phyloP scores from a whole-genome alignment of 2,329 filamentous ascomycete genomes.

The Fusarium nematophilum region DNA sequence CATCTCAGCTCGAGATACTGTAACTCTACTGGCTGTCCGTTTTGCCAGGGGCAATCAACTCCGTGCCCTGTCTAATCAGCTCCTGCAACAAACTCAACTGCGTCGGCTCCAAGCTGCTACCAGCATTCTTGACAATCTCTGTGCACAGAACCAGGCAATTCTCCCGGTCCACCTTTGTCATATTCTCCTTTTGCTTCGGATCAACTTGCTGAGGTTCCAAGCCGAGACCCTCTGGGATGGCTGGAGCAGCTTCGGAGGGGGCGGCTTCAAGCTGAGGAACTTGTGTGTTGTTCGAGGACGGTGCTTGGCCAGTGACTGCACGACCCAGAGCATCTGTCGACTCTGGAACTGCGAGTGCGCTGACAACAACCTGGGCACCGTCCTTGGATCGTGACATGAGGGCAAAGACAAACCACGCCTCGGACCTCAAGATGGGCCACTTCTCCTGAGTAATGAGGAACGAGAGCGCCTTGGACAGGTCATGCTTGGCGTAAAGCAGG shows the following conservation, averaged over 20 bases:
- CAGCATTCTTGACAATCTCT: slow-evolving; percentile 62
- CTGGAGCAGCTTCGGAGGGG: slow-evolving; percentile 13
- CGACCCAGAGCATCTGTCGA: slow-evolving; percentile 58
- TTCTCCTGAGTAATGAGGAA: slow-evolving; percentile 68
- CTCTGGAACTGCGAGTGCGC: slow-evolving; percentile 56
- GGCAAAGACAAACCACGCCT: slow-evolving; percentile 72
- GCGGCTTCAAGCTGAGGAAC: slow-evolving; percentile 34
- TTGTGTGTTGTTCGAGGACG: slow-evolving; percentile 28
- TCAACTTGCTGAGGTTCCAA: slow-evolving; percentile 62
- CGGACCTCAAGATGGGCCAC: slow-evolving; percentile 69
- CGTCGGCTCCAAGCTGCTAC: slow-evolving; percentile 53
- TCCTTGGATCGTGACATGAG: slow-evolving; percentile 66
- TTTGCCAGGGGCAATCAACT: slow-evolving; percentile 52
- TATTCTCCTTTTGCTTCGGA: slow-evolving; percentile 55
- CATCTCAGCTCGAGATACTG: too few species aligned
- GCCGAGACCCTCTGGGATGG: slow-evolving; percentile 49
- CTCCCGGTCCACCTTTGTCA: slow-evolving; percentile 66
- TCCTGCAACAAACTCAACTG: slow-evolving; percentile 57
- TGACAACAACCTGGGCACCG: slow-evolving; percentile 59
- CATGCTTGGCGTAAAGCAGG: slow-evolving; percentile 60
- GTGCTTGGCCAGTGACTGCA: slow-evolving; percentile 59
- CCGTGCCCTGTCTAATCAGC: slow-evolving; percentile 62
- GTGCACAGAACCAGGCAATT: slow-evolving; percentile 70
- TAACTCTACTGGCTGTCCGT: slow-evolving; percentile 6
- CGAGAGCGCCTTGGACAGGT: slow-evolving; percentile 56